These are phyloP conservation scores for Beauveria asiatica DNA, from an alignment of 2,329 filamentous ascomycete genomes.

Conservation along the genomic window DNA sequence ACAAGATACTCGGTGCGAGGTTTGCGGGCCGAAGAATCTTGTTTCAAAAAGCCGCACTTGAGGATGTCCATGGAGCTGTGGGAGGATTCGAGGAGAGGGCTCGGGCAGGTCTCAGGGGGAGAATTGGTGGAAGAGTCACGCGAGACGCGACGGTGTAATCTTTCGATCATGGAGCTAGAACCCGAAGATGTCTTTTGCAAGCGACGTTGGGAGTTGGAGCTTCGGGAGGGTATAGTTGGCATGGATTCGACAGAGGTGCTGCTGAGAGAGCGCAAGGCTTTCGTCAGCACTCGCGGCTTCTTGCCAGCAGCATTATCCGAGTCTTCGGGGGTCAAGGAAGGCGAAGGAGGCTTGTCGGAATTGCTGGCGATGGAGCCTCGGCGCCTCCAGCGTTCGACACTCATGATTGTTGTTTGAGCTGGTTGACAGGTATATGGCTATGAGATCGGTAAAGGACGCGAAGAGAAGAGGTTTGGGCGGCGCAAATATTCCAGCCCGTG, in stretches of 20 bases:
- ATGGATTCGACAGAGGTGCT: constrained; percentile 33
- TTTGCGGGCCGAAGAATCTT: constrained; percentile 41
- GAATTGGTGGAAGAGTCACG: constrained; percentile 26
- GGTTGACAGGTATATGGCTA: neutral
- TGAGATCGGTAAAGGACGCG: neutral
- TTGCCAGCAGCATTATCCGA: constrained; percentile 19
- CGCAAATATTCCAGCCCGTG: neutral
- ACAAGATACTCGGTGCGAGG: constrained; percentile 43
- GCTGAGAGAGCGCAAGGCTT: constrained; percentile 31
- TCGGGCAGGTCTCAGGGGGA: constrained; percentile 21
- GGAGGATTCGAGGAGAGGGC: constrained; percentile 22
- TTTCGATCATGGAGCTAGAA: constrained; percentile 33
- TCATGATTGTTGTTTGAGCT: constrained; percentile 4
- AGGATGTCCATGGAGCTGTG: constrained; percentile 32
- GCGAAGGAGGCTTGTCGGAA: constrained; percentile 1
- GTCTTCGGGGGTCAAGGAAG: neutral
- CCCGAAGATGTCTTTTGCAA: constrained; percentile 30
- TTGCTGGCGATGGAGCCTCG: neutral
- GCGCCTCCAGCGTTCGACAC: constrained; percentile 11
- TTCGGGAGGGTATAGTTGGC: constrained; percentile 23
- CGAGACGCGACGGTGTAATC: constrained; percentile 32
- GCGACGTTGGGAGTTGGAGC: constrained; percentile 24
- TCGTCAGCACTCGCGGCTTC: constrained; percentile 27
- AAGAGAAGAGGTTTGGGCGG: neutral
- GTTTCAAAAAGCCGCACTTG: constrained; percentile 39